These are phyloP conservation scores for Quercus robur DNA, from an alignment of 306 rosid species.

Conservation along the genomic window DNA sequence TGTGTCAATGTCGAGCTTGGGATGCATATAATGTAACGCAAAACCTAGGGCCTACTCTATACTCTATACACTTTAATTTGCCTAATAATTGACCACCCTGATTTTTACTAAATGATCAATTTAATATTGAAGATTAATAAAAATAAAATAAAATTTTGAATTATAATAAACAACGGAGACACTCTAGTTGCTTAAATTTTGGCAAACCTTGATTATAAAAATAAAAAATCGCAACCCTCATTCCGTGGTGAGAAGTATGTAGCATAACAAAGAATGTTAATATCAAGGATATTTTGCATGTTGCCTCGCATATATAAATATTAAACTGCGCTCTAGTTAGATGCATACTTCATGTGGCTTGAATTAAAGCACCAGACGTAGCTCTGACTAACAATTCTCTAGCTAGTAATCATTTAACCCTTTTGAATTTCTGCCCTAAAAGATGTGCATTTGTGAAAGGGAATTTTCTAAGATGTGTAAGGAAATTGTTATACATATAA, in stretches of 20 bases:
- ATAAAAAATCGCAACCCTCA: neutral
- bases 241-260: neutral
- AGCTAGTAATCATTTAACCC: neutral
- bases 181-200: neutral
- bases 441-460: neutral
- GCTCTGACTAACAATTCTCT: neutral
- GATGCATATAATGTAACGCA: constrained; percentile 16
- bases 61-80: neutral
- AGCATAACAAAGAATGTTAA: neutral
- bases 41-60: neutral
- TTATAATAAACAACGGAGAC: no score
- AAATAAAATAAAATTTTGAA: no score
- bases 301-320: neutral
- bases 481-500: neutral
- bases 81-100: neutral
- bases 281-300: neutral
- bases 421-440: neutral
- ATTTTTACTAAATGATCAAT: neutral
- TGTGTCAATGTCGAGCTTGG: neutral
- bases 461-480: neutral
- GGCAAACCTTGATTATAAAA: no score
- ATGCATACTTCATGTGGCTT: neutral
- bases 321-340: neutral
- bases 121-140: no score
- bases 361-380: neutral